A percentile compares a stretch with the other conserved stretches of the same genome.
phyloP scores from a whole-genome alignment of 192 early-diverging fungal genomes.

The Backusella morwellensis region DNA sequence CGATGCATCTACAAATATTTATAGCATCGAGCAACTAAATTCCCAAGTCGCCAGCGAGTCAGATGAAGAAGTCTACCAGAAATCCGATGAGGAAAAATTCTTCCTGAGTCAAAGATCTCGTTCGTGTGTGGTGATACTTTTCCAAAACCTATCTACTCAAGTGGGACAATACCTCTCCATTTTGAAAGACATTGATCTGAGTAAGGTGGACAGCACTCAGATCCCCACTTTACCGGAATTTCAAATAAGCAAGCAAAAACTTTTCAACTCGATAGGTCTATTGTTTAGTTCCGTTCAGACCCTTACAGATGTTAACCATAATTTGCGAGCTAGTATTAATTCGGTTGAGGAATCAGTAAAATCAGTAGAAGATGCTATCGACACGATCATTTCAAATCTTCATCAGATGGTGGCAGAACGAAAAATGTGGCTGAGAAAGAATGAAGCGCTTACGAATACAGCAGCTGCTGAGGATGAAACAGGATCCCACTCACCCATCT shows the following conservation, averaged over 20 bases:
- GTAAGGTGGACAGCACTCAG: conserved; percentile 5
- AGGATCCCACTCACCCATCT: neutral
- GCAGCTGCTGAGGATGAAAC: neutral
- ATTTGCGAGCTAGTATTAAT: neutral
- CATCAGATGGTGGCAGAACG: conserved; percentile 27
- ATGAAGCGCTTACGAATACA: neutral
- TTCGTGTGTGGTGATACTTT: conserved; percentile 16
- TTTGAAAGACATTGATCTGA: conserved; percentile 24
- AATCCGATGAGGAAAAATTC: neutral
- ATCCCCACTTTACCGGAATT: conserved; percentile 18
- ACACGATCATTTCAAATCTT: conserved; percentile 19
- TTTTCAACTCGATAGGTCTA: conserved; percentile 30
- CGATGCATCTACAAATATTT: conserved; percentile 15
- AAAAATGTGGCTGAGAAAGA: conserved; percentile 18
- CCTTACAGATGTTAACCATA: conserved; percentile 13
- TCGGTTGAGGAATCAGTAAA: conserved; percentile 14
- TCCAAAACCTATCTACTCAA: conserved; percentile 22
- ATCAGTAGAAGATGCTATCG: conserved; percentile 18
- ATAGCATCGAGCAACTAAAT: neutral
- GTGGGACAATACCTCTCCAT: conserved; percentile 26
- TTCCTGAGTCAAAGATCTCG: neutral
- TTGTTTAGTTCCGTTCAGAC: conserved; percentile 30
- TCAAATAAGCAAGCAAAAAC: conserved; percentile 30
- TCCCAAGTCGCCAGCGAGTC: neutral
- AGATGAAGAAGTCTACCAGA: neutral